A percentile compares a stretch with the other conserved stretches of the same genome.
phyloP scores from a whole-genome alignment of 495 filamentous ascomycete species.

The Evansstolkia leycettana region DNA sequence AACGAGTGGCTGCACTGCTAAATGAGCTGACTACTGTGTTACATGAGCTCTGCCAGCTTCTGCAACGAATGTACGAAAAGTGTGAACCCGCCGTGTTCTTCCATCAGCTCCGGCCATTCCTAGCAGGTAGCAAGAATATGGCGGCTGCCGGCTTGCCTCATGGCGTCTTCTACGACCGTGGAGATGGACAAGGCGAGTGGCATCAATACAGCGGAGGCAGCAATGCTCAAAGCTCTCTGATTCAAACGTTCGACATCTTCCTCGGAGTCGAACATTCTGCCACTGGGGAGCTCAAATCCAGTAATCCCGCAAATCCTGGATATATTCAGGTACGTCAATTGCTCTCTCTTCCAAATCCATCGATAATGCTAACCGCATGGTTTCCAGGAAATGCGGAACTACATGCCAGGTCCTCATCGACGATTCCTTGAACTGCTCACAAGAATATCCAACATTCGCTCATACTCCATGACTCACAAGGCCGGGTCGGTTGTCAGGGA shows the following conservation, averaged over 20 bases:
- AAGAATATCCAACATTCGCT: constrained; percentile 66
- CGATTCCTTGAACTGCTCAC: constrained; percentile 71
- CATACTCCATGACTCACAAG: constrained; percentile 53
- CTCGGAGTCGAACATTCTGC: constrained; percentile 80
- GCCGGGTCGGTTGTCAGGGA: constrained; percentile 50
- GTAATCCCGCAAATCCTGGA: constrained; percentile 6
- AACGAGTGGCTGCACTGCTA: constrained; percentile 57
- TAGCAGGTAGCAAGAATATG: constrained; percentile 96
- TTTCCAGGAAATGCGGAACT: constrained; percentile 72
- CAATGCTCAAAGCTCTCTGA: constrained; percentile 87
- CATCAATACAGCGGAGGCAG: constrained; percentile 77
- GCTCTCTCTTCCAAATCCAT: background rate
- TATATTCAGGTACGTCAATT: constrained; percentile 21
- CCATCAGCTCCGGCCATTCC: constrained; percentile 76
- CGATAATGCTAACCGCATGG: background rate
- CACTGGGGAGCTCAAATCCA: constrained; percentile 55
- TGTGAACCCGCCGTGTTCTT: constrained; percentile 85
- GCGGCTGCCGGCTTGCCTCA: constrained; percentile 74
- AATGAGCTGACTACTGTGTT: constrained; percentile 64
- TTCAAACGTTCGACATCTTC: constrained; percentile 86
- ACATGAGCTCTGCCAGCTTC: constrained; percentile 59
- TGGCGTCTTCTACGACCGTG: constrained; percentile 79
- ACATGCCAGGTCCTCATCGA: constrained; percentile 91
- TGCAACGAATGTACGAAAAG: constrained; percentile 79
- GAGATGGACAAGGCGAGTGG: constrained; percentile 54